Conservation (phyloP, 1,284 basidiomycete species). For the Anthracocystis panici-leucophaei region DNA sequence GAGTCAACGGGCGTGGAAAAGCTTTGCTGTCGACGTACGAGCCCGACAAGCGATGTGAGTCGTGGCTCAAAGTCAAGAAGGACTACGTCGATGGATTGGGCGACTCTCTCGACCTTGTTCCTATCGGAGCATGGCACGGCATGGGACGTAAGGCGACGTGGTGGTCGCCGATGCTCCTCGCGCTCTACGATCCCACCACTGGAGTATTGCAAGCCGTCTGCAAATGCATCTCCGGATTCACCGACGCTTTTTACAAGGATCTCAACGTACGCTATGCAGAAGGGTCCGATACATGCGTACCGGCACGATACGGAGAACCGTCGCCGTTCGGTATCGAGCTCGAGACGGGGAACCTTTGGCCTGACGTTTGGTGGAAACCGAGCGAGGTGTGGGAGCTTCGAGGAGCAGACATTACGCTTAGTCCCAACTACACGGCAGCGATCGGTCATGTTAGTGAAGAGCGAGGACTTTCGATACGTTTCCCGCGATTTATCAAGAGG, state of each 20-base stretch:
- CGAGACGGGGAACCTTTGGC: constrained; percentile 75
- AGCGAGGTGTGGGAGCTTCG: constrained; percentile 80
- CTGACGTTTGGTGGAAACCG: constrained; percentile 81
- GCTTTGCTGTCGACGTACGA: constrained; percentile 88
- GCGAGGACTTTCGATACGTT: constrained; percentile 74
- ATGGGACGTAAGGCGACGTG: constrained; percentile 90
- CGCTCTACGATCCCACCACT: constrained; percentile 78
- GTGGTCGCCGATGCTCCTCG: constrained; percentile 92
- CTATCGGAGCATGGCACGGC: constrained; percentile 81
- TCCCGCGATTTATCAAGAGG: constrained; percentile 70
- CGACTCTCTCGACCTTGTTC: constrained; percentile 68
- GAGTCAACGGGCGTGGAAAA: constrained; percentile 73
- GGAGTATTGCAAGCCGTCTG: constrained; percentile 75
- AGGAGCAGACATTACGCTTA: constrained; percentile 84
- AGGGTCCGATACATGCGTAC: constrained; percentile 41
- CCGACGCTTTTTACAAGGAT: constrained; percentile 82
- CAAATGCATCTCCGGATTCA: constrained; percentile 78
- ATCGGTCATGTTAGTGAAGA: constrained; percentile 75
- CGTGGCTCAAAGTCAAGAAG: constrained; percentile 76
- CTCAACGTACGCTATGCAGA: constrained; percentile 51
- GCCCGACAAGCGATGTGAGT: constrained; percentile 73
- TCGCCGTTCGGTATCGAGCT: constrained; percentile 49
- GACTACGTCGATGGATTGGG: constrained; percentile 78
- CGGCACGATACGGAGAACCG: constrained; percentile 23
- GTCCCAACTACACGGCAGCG: constrained; percentile 87